phyloP scores from a whole-genome alignment of 169 alveolate species.

The Cyclospora cayetanensis region DNA sequence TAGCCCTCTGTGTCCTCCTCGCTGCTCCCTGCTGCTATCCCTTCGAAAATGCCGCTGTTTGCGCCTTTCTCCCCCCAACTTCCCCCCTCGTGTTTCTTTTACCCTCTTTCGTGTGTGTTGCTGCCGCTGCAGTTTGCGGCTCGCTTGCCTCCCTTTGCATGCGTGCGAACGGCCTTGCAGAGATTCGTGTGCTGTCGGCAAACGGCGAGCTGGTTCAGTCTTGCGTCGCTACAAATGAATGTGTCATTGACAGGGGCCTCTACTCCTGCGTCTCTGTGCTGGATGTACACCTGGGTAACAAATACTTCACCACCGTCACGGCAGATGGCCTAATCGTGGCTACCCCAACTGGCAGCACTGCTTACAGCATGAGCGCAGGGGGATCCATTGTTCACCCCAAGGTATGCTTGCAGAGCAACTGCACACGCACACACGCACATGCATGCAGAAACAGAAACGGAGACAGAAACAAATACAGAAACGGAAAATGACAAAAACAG shows the following conservation, averaged over 20 bases:
- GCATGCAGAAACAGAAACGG: too few relatives aligned
- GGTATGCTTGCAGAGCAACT: too few relatives aligned
- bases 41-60: background rate
- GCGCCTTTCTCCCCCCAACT: background rate
- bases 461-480: background rate
- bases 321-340: slow-evolving; percentile 88
- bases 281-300: slow-evolving; percentile 77
- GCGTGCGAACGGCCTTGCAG: background rate
- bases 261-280: slow-evolving; percentile 78
- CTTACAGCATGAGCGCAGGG: slow-evolving; percentile 97
- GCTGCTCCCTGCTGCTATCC: background rate
- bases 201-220: background rate
- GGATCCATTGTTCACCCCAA: slow-evolving; percentile 96
- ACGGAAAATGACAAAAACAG: background rate
- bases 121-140: background rate
- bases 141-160: background rate
- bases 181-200: background rate
- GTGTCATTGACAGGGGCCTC: slow-evolving; percentile 82
- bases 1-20: background rate
- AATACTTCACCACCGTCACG: slow-evolving; percentile 81
- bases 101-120: background rate
- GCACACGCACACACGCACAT: too few relatives aligned
- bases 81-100: background rate
- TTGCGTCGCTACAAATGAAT: slow-evolving; percentile 80
- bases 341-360: slow-evolving; percentile 99